Evolutionary conservation across 2,329 filamentous ascomycete species (phyloP).

Genomic region (Penicillium polonicum): DNA sequence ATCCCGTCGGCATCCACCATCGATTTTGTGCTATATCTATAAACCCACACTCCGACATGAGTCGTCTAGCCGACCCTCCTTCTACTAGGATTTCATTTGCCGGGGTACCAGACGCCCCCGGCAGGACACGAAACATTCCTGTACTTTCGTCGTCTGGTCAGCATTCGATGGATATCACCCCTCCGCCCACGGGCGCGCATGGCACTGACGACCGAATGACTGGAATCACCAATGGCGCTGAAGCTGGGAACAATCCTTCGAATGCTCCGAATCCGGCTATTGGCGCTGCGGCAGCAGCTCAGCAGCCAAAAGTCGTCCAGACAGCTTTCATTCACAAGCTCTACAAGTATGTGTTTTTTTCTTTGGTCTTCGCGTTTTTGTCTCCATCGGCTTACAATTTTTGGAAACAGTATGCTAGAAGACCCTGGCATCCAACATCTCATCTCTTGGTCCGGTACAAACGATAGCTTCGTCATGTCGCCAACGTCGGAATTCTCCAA

Average conservation of each 20-base stretch:
- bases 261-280: slow-evolving; percentile 36
- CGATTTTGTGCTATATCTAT: slow-evolving; percentile 3
- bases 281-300: slow-evolving; percentile 57
- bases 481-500: slow-evolving; percentile 97
- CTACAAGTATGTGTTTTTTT: slow-evolving; percentile 71
- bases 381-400: slow-evolving; percentile 19
- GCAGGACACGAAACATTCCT: slow-evolving; percentile 53
- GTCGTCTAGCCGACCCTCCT: slow-evolving; percentile 41
- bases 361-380: background rate
- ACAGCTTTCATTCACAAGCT: slow-evolving; percentile 99
- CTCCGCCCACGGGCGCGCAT: slow-evolving; percentile 48
- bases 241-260: slow-evolving; percentile 27
- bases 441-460: slow-evolving; percentile 91
- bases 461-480: slow-evolving; percentile 98
- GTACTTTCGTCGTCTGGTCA: slow-evolving; percentile 46
- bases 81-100: slow-evolving; percentile 48
- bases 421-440: slow-evolving; percentile 89
- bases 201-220: slow-evolving; percentile 50
- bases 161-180: slow-evolving; percentile 55
- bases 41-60: slow-evolving; percentile 32
- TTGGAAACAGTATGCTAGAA: slow-evolving; percentile 78
- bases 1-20: slow-evolving; percentile 13
- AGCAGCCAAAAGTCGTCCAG: slow-evolving; percentile 96
- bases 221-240: slow-evolving; percentile 38
- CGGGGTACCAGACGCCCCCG: slow-evolving; percentile 40